Base-by-base conservation (phyloP, 2,329 filamentous ascomycete species). In the Tolypocladium ophioglossoides region DNA sequence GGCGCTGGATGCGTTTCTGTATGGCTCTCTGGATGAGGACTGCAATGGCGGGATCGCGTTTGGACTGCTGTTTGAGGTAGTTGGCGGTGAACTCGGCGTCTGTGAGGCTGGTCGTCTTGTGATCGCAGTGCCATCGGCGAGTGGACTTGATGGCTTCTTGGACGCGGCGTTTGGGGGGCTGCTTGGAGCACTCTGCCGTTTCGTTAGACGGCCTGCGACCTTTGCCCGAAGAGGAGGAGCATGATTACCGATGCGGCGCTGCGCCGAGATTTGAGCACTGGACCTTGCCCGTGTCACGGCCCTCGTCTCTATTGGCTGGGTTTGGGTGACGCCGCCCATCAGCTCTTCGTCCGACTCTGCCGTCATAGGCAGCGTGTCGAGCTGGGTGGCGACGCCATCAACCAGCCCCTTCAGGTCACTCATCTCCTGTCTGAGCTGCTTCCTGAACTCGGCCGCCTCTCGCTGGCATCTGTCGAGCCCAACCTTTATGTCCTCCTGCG, bases 111-210 rank as follows among this genome's bases (percentile, higher is more conserved):
- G 68, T 71, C 7, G 58, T 64, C 52, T 72, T 72, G 60, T 69
- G 67, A 34, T 72, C 69, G 32, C 62, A 62, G 56, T 72, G 69
- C 70, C 70, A 72, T 40, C 70, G 67, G 44, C 68, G 65, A 12
- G 70, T 72, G 0, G 70, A 72, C 52, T 59, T 60, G 55, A 72
- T 63, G 20, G 68, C 56, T 39, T 72, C 69, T n/a, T 62, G 55
- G 47, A 72, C 66, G 39, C 70, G 69, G 4, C 51, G 51, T 7
- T 61, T 58, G 44, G 57, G 51, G 16, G 53, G n/a, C 50, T 52
- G 51, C 18, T 39, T 32, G 16, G 52, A 37, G 51, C 47, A 55
- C 1, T 50, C 54, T 54, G 22, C 3, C 20, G 51, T 32, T 30
- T 50, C 11, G 52, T 40, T n/a, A 41, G 49, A 11, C 24, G 7